Evolutionary conservation across 345 rosid species (phyloP), one percentile per base, ranked within the genome.

Genomic region (Euphorbia lathyris): DNA sequence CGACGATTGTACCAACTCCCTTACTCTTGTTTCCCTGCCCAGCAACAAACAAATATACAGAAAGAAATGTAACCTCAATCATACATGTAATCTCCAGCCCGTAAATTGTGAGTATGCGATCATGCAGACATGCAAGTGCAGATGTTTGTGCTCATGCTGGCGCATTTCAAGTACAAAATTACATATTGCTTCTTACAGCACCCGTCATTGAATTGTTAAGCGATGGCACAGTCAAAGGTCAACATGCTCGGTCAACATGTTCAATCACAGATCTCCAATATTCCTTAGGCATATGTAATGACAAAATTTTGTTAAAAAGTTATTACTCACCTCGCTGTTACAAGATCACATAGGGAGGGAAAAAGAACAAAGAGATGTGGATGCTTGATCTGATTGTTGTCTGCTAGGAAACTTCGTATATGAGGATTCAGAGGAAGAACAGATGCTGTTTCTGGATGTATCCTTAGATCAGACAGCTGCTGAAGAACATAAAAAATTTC

Each of bases 311-410:
- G 40, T 30, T 40, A 32, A 68, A 45, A 23, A 34, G 17, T 32
- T 9, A 22, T 26, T 56, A n/a, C 86, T 83, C 75, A 94, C 98
- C 97, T 87, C 58, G 97, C 85, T 72, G 79, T 72, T n/a, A 95
- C 83, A 20, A 95, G 90, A 80, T 95, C 99, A 25, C 91, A 95
- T n/a, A 95, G 78, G 22, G 97, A 77, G 14, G 96, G 92, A 58
- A 92, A 95, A 58, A 95, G 86, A 67, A 88, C 91, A 51, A 95
- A 88, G 61, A 95, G 88, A 83, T 95, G 97, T 0, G 84, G 83
- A 69, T 77, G 84, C 58, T 67, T 78, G 60, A 69, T 70, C 23
- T 76, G 77, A 58, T 81, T 77, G 9, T 80, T 77, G 32, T 72
- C 74, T 2, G 63, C 67, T 36, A 87, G 74, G 81, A 86, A 79